Evolutionary conservation across 2,329 filamentous ascomycete genomes (phyloP), one percentile per base, ranked within the genome.

Genomic region (Sporothrix inflata): DNA sequence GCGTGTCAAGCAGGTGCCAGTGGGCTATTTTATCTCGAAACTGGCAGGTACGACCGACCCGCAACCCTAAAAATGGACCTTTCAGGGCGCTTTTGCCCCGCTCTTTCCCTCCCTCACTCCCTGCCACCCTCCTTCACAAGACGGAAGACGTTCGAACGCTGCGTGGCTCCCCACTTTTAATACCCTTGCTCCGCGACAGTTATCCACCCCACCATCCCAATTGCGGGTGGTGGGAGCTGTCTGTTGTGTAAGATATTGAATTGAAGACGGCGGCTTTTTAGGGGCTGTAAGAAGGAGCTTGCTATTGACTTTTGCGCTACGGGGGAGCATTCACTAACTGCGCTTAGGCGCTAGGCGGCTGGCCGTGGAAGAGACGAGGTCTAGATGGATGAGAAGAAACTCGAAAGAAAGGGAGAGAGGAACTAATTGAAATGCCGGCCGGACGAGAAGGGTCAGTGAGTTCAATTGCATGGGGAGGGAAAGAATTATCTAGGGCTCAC

Each of bases 161-260:
- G 65, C 49, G 66, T 45, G 21, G 21, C 30, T 42, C 66, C n/a
- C 66, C 66, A 69, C 66, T 69, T 69, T 69, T 42, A 34, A 24
- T 7, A 69, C 49, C 65, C 65, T 68, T 68, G 63, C 24, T 49
- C 42, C 42, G 24, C 19, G 65, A 53, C 45, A 38, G 27, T 38
- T 8, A 49, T 51, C 66, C 66, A 53, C 66, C 49, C 47, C 49
- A 55, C 66, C 66, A 53, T 38, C 27, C 65, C 65, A 67, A 21
- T 47, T 30, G 40, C n/a, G 21, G 38, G 12, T 24, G 14, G 9
- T 11, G 7, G 21, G 21, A 24, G 27, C 45, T 21, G 19, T n/a
- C 27, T 38, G 19, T n/a, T 34, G 53, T n/a, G 14, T 5, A 30
- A 27, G 60, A 42, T 45, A 40, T 65, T 61, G 55, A 61, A 40